Evolutionary conservation across 495 filamentous ascomycete species (phyloP).

Genomic region (Hypoxylon lienhwacheense): DNA sequence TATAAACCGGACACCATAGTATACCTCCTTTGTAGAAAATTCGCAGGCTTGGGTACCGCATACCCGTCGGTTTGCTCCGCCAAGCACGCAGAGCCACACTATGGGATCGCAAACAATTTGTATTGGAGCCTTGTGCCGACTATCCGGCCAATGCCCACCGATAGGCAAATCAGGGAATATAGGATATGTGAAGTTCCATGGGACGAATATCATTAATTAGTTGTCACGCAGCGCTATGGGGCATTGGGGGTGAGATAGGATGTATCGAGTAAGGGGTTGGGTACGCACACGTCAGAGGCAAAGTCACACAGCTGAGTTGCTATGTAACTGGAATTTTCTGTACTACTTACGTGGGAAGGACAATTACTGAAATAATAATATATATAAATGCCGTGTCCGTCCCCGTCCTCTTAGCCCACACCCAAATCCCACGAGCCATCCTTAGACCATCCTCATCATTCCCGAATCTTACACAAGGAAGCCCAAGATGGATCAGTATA

Average conservation of each 20-base stretch:
- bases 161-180: neutral
- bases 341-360: too few relatives aligned
- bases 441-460: neutral
- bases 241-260: neutral
- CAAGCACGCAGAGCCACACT: neutral
- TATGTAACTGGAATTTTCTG: neutral
- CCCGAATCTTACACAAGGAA: neutral
- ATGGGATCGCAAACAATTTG: neutral
- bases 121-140: constrained; percentile 5
- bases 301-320: constrained; percentile 4
- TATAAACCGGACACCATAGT: too few relatives aligned
- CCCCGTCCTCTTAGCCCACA: neutral
- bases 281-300: constrained; percentile 22
- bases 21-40: too few relatives aligned
- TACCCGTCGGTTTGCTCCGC: too few relatives aligned
- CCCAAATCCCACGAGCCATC: neutral
- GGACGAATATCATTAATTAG: constrained; percentile 1
- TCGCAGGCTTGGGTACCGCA: too few relatives aligned
- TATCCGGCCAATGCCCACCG: constrained; percentile 10
- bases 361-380: constrained; percentile 1
- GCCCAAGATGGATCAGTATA: constrained; percentile 17
- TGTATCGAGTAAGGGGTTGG: constrained; percentile 2
- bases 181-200: constrained; percentile 4
- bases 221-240: neutral
- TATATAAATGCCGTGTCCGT: neutral